Conservation (phyloP, 2,329 filamentous ascomycete genomes). For the Fusarium concolor region DNA sequence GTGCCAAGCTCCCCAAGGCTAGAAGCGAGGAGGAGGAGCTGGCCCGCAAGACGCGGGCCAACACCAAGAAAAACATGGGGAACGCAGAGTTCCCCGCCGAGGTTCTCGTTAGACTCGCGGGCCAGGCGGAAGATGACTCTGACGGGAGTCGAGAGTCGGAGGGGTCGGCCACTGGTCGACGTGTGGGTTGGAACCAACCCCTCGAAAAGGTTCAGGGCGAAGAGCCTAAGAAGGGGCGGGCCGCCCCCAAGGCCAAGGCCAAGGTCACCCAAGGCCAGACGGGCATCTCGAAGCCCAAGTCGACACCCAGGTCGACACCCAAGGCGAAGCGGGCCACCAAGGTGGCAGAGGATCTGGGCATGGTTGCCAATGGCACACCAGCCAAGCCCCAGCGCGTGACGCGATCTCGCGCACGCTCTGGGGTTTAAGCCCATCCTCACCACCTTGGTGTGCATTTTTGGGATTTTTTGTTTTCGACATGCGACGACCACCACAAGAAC, state of each 20-base stretch:
- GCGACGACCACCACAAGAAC: neutral
- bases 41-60: slow-evolving; percentile 50
- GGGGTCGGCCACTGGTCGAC: slow-evolving; percentile 31
- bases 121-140: slow-evolving; percentile 37
- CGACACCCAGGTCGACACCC: slow-evolving; percentile 29
- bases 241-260: slow-evolving; percentile 19
- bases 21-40: slow-evolving; percentile 50
- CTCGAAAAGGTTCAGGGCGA: slow-evolving; percentile 46
- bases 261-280: slow-evolving; percentile 43
- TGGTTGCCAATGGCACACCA: slow-evolving; percentile 52
- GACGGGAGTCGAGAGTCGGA: slow-evolving; percentile 24
- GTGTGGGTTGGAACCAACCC: slow-evolving; percentile 52
- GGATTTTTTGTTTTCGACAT: slow-evolving; percentile 11
- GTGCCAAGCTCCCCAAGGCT: slow-evolving; percentile 36
- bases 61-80: slow-evolving; percentile 53
- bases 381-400: slow-evolving; percentile 50
- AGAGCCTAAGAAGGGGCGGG: slow-evolving; percentile 41
- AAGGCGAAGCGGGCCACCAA: slow-evolving; percentile 46
- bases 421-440: slow-evolving; percentile 28
- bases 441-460: slow-evolving; percentile 10
- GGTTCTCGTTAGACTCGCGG: slow-evolving; percentile 48
- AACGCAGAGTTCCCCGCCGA: slow-evolving; percentile 52
- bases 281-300: slow-evolving; percentile 49
- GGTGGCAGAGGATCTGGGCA: slow-evolving; percentile 50
- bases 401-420: slow-evolving; percentile 45